Evolutionary conservation across 805 yeast genomes (phyloP).

Genomic region (Tetrapisispora pingtungensis): DNA sequence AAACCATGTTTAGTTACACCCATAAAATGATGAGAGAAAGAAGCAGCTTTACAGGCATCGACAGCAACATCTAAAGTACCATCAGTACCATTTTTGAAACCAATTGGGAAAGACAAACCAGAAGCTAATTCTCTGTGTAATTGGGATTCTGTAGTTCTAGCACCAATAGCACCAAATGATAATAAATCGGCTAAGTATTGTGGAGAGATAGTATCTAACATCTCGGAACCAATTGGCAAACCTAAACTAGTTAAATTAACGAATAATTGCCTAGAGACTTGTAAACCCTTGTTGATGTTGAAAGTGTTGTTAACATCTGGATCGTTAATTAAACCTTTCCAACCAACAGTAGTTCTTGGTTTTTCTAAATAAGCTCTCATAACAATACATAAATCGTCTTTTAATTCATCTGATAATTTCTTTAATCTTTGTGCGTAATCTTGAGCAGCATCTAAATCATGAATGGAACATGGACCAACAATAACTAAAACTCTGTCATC

Average conservation of each 20-base stretch:
- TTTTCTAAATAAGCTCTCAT: conserved; percentile 98
- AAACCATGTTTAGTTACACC: conserved; percentile 94
- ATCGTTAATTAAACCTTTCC: conserved; percentile 97
- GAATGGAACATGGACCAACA: conserved; percentile 96
- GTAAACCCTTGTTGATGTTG: conserved; percentile 89
- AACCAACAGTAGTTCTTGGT: conserved; percentile 97
- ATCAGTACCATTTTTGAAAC: conserved; percentile 97
- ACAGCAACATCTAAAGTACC: conserved; percentile 90
- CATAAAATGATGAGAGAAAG: conserved; percentile 88
- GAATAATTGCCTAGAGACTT: conserved; percentile 79
- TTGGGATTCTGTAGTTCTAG: conserved; percentile 97
- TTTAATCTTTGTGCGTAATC: conserved; percentile 71
- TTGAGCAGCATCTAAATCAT: conserved; percentile 84
- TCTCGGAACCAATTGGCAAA: conserved; percentile 92
- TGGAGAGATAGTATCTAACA: conserved; percentile 96
- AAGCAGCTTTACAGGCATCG: conserved; percentile 88
- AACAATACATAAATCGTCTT: conserved; percentile 70
- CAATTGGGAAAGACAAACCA: conserved; percentile 94
- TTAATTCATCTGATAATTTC: conserved; percentile 47
- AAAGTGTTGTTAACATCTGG: conserved; percentile 91
- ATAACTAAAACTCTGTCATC: conserved; percentile 75
- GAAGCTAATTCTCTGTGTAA: conserved; percentile 95
- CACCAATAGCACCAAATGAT: conserved; percentile 97
- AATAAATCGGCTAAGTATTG: conserved; percentile 88
- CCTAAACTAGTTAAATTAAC: conserved; percentile 63